Percentiles rank a stretch among this genome's conserved stretches.
Conservation (phyloP, 768 basidiomycete genomes). For the Coprinopsis strossmayeri region DNA sequence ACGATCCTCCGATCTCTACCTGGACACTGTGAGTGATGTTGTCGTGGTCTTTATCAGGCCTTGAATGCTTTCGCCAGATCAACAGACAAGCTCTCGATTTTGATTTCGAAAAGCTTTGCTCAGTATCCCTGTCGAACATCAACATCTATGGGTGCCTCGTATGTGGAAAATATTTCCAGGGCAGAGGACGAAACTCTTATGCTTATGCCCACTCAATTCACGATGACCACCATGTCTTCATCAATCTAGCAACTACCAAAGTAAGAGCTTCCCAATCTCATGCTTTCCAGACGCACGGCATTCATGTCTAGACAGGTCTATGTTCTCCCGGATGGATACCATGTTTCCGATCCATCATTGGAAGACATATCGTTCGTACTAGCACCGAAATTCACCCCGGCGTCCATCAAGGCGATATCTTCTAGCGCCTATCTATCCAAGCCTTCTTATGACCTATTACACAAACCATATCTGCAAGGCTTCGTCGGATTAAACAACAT, state of each 20-base stretch:
- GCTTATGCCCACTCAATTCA: slow-evolving; percentile 97
- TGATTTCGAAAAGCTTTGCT: slow-evolving; percentile 99
- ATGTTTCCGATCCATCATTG: slow-evolving; percentile 91
- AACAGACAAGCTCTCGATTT: slow-evolving; percentile 90
- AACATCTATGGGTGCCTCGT: slow-evolving; percentile 98
- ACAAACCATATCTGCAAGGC: slow-evolving; percentile 82
- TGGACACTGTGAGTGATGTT: slow-evolving; percentile 71
- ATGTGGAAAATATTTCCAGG: slow-evolving; percentile 98
- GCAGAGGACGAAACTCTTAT: slow-evolving; percentile 86
- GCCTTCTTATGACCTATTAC: slow-evolving; percentile 79
- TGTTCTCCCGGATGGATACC: slow-evolving; percentile 95
- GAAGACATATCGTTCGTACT: slow-evolving; percentile 93
- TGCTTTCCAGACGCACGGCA: slow-evolving; percentile 10
- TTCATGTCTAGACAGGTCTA: slow-evolving; percentile 61
- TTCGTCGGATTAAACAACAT: slow-evolving; percentile 98
- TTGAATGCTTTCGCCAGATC: slow-evolving; percentile 45
- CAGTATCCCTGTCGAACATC: slow-evolving; percentile 92
- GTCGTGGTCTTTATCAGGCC: slow-evolving; percentile 8
- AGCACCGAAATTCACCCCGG: slow-evolving; percentile 74
- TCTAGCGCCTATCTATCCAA: slow-evolving; percentile 55
- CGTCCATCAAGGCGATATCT: slow-evolving; percentile 48
- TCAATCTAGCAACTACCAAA: slow-evolving; percentile 91
- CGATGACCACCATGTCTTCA: slow-evolving; percentile 97
- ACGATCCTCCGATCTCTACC: slow-evolving; percentile 79
- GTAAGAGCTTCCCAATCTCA: slow-evolving; percentile 32